Conservation (phyloP, 495 filamentous ascomycete genomes). For the Evansstolkia leycettana region DNA sequence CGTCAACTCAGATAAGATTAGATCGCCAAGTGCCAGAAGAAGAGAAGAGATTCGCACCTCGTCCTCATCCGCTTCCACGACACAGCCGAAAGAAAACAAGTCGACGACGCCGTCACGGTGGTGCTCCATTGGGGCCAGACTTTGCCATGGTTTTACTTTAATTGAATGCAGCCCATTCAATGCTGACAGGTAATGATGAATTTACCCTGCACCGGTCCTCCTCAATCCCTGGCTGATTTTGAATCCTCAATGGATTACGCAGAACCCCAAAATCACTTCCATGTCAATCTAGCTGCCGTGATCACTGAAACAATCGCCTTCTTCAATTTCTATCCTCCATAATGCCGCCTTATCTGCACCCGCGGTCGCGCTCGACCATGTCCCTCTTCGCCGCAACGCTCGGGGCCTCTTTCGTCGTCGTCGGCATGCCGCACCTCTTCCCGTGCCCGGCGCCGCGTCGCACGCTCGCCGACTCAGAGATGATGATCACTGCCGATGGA, state of each 20-base stretch:
- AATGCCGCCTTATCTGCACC: conserved; percentile 90
- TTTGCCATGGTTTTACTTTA: too few relatives aligned
- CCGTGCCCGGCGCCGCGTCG: conserved; percentile 81
- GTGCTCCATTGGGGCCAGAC: too few relatives aligned
- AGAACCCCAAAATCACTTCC: conserved; percentile 3
- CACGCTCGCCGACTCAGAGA: conserved; percentile 58
- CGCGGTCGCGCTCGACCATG: conserved; percentile 77
- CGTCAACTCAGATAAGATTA: not conserved
- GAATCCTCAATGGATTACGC: not conserved
- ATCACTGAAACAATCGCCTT: not conserved
- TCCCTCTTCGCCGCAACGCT: conserved; percentile 94
- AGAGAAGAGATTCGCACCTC: not conserved
- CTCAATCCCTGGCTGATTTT: too few relatives aligned
- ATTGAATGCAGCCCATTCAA: too few relatives aligned
- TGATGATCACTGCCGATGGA: conserved; percentile 35
- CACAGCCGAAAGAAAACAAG: too few relatives aligned
- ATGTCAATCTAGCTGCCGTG: conserved; percentile 4
- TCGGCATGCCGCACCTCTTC: conserved; percentile 81
- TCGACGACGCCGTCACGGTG: too few relatives aligned
- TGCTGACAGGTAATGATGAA: too few relatives aligned
- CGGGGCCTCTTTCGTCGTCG: conserved; percentile 79
- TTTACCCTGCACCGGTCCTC: too few relatives aligned
- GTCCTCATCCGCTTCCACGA: not conserved
- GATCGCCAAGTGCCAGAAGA: not conserved
- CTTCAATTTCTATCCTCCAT: conserved; percentile 5